Evolutionary conservation across 257 asterid species (phyloP).

Genomic region (Solanum tarijense): DNA sequence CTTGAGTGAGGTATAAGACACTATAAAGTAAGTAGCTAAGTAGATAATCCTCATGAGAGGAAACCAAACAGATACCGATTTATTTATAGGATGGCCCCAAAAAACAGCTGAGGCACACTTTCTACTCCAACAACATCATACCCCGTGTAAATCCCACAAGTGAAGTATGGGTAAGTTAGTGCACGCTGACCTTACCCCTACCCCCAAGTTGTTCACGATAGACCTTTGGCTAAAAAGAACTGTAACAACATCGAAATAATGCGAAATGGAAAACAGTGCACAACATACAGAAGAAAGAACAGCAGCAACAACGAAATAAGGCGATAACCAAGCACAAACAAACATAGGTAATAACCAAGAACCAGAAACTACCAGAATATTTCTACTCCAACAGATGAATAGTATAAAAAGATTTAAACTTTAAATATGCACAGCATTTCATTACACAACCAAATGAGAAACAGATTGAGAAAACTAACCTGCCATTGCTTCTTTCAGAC

Average conservation of each 20-base stretch:
- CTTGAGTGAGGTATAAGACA: not conserved
- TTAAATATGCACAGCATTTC: not conserved
- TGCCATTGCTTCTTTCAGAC: slow-evolving; percentile 64
- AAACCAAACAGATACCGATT: not conserved
- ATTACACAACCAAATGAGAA: not conserved
- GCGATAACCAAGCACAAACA: not conserved
- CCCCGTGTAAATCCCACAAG: not conserved
- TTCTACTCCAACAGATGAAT: not conserved
- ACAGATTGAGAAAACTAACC: slow-evolving; percentile 27
- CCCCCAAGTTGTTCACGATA: not conserved
- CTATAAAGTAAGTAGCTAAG: not conserved
- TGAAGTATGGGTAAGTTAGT: not conserved
- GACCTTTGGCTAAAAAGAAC: not conserved
- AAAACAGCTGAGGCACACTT: not conserved
- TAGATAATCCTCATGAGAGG: not conserved
- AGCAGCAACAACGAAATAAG: not conserved
- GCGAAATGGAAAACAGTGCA: not conserved
- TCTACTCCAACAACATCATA: not conserved
- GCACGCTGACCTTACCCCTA: not conserved
- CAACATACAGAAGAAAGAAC: not conserved
- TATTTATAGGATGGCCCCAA: not conserved
- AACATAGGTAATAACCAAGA: not conserved
- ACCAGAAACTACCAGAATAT: not conserved
- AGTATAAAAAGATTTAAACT: not conserved
- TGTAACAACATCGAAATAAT: not conserved